These are phyloP conservation scores for Cylindrotheca fusiformis DNA, from an alignment of 108 stramenopile genomes.

Conservation along the genomic window DNA sequence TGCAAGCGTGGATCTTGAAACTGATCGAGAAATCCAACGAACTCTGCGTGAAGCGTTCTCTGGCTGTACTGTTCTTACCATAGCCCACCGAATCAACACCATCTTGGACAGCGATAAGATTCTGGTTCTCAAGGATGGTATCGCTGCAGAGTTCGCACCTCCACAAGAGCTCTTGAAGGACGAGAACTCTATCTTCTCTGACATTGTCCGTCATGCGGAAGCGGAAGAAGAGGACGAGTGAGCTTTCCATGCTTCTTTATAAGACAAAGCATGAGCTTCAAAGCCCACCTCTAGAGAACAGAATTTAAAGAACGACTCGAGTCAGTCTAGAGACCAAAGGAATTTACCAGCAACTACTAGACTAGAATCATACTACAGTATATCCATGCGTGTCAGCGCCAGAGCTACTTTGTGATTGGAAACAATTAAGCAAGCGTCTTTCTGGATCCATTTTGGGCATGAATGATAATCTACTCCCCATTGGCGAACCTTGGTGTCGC, in stretches of 20 bases:
- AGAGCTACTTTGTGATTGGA: slow-evolving; percentile 81
- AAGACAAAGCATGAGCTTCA: no score
- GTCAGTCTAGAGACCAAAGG: no score
- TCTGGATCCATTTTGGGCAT: slow-evolving; percentile 80
- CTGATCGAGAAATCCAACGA: slow-evolving; percentile 82
- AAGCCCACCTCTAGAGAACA: no score
- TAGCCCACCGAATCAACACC: slow-evolving; percentile 94
- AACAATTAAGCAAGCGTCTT: slow-evolving; percentile 84
- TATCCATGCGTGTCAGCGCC: slow-evolving; percentile 53
- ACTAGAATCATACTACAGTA: no score
- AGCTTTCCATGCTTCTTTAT: not conserved
- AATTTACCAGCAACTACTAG: no score
- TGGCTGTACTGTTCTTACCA: slow-evolving; percentile 79
- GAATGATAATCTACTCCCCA: slow-evolving; percentile 64
- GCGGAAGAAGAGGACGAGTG: slow-evolving; percentile 31
- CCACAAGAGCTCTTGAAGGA: slow-evolving; percentile 83
- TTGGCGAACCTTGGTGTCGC: slow-evolving; percentile 48
- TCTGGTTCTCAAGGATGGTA: slow-evolving; percentile 89
- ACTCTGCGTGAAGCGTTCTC: slow-evolving; percentile 67
- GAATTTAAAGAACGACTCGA: no score
- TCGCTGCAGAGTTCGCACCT: slow-evolving; percentile 77
- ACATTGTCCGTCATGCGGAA: slow-evolving; percentile 71
- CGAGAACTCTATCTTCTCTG: slow-evolving; percentile 65
- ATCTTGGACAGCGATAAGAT: slow-evolving; percentile 93
- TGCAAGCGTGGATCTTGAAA: slow-evolving; percentile 80